Percentiles rank a stretch among this genome's conserved stretches.
phyloP scores from a whole-genome alignment of 495 filamentous ascomycete species.

The Penicillium cosmopolitanum region DNA sequence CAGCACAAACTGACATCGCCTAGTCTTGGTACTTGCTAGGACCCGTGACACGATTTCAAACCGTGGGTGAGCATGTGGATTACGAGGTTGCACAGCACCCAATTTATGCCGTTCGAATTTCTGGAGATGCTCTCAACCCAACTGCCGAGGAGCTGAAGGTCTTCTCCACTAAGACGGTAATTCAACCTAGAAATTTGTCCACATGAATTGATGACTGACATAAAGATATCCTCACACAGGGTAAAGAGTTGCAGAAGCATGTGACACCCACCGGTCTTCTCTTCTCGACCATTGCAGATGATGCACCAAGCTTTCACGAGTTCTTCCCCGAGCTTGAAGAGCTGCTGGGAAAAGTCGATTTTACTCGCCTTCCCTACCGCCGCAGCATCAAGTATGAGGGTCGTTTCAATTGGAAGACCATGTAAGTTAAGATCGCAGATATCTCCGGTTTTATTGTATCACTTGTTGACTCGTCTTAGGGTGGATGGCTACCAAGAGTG shows the following conservation, averaged over 20 bases:
- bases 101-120: conserved; percentile 47
- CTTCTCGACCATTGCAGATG: conserved; percentile 55
- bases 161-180: conserved; percentile 43
- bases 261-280: conserved; percentile 58
- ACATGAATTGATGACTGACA: background rate
- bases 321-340: conserved; percentile 58
- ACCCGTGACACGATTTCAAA: conserved; percentile 58
- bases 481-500: conserved; percentile 68
- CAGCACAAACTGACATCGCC: conserved; percentile 14
- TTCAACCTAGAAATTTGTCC: background rate
- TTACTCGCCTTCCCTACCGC: conserved; percentile 58
- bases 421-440: conserved; percentile 37
- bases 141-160: conserved; percentile 43
- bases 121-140: conserved; percentile 35
- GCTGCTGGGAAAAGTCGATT: conserved; percentile 56
- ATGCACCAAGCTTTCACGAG: conserved; percentile 56
- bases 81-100: conserved; percentile 61
- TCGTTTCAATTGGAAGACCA: conserved; percentile 67
- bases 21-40: conserved; percentile 67
- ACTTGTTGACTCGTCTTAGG: conserved; percentile 27
- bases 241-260: conserved; percentile 42
- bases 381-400: conserved; percentile 61
- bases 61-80: conserved; percentile 44
- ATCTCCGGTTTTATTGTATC: background rate
- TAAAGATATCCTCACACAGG: conserved; percentile 20